Conservation (phyloP, 1,284 basidiomycete species). For the Irpex sp. region DNA sequence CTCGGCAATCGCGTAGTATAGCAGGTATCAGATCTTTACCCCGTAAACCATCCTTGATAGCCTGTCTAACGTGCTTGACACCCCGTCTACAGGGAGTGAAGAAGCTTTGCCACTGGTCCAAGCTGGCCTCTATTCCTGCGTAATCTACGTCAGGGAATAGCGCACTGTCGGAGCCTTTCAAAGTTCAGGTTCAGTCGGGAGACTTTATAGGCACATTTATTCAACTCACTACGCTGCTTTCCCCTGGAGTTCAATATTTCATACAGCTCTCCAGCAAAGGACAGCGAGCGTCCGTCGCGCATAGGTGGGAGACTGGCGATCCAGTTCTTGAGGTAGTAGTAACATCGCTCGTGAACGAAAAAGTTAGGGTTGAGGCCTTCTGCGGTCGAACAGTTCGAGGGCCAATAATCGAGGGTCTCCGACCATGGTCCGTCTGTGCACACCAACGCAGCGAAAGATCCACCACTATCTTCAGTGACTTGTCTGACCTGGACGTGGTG, state of each 20-base stretch:
- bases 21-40: constrained; percentile 6
- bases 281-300: neutral
- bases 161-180: neutral
- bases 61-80: constrained; percentile 1
- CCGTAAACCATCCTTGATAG: constrained; percentile 5
- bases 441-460: neutral
- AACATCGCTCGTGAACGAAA: constrained; percentile 6
- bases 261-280: constrained; percentile 9
- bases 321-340: constrained; percentile 4
- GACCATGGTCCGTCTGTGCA: neutral
- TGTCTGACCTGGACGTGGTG: constrained; percentile 1
- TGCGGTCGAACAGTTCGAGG: constrained; percentile 1
- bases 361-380: constrained; percentile 3
- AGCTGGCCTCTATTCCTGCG: constrained; percentile 7
- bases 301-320: neutral
- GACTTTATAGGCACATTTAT: neutral
- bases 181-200: too few relatives aligned
- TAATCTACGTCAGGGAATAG: constrained; percentile 9
- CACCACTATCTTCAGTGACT: neutral
- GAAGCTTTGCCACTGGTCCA: constrained; percentile 8
- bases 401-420: neutral
- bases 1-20: constrained; percentile 7
- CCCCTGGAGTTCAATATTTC: constrained; percentile 7
- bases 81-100: constrained; percentile 4
- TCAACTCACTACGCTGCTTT: neutral